Evolutionary conservation across 345 rosid species (phyloP), one percentile per base, ranked within the genome.

Genomic region (Turnera subulata): DNA sequence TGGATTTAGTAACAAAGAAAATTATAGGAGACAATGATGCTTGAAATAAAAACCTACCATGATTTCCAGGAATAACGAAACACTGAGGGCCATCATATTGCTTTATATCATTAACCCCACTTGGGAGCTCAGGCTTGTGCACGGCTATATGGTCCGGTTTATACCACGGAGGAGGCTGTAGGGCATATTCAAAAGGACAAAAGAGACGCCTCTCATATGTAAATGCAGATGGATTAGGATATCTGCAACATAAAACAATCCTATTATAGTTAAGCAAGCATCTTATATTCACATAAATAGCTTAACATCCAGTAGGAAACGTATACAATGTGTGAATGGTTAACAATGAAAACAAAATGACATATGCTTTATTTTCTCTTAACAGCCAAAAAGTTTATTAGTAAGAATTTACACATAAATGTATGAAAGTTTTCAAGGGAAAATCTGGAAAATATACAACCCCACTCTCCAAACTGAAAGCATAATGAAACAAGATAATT

Each of bases 21-120:
- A 37, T 33, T 13, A 32, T 6, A 6, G 55, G 24, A 68, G 46
- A 63, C 20, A 17, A 45, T 59, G 40, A 32, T 29, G 65, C 50
- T 37, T 60, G 54, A 56, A 64, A 22, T 42, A 65, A 53, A 59
- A 11, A 80, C 96, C 55, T 51, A 93, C 99, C 99, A 67, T 93
- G 99, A 64, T 93, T 93, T 77, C 99, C 99, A 56, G 99, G 99
- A 69, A 93, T 89, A 55, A 84, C 53, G 66, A 89, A 93, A 70
- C 94, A 83, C 73, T 89, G 97, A 32, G 99, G 99, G 44, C 99
- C 99, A 51, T 82, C 78, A 76, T 89, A 93, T 53, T 84, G 77
- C 85, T 84, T 85, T 62, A 93, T 67, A 71, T 77, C 81, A 50
- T 88, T 58, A 50, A 88, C 66, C 61, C 78, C 94, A 68, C 53